Evolutionary conservation across 1,284 basidiomycete species (phyloP), one percentile per base, ranked within the genome.

Genomic region (Cryptococcus wingfieldii): DNA sequence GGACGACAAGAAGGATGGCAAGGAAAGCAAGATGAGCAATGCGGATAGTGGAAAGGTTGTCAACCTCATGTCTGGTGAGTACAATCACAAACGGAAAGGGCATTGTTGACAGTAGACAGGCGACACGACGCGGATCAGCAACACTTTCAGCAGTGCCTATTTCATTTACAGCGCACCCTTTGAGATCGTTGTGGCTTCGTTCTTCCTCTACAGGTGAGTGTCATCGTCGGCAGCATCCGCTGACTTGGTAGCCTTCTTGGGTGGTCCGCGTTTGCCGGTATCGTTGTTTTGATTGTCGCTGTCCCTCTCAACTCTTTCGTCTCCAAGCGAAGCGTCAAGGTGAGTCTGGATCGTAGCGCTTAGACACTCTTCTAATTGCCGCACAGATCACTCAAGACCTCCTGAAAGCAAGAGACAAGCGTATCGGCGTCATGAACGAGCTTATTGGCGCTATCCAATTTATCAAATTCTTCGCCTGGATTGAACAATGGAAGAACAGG

Each of bases 351-450:
- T 34, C 5, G 9, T 6, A 23, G n/a, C 7, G 12, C 10, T 13
- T 42, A 13, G 8, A 13, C 48, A 58, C 51, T 55, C 59, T 16
- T 38, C 59, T 23, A 48, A 51, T 38, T n/a, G 4, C n/a, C 41
- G 7, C 16, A 42, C 19, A 83, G 50, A 90, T 93, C 56, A 84
- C 87, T 58, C 88, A 88, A 71, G 84, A 84, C 8, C 73, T 89
- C 25, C 78, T 87, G 43, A 81, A 83, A 10, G 85, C 90, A 0
- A 80, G 89, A 9, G 93, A 97, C 69, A 86, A 85, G 68, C 83
- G 93, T 2, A 93, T 96, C 84, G 82, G 81, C 0, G 86, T 90
- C 16, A 76, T 96, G 65, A 93, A 87, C 57, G 93, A 97, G 74
- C 79, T 97, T 16, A 87, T 94, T 53, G 79, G 83, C 37, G 84